Evolutionary conservation across 768 basidiomycete species (phyloP).

Genomic region (Naematelia aurantialba): DNA sequence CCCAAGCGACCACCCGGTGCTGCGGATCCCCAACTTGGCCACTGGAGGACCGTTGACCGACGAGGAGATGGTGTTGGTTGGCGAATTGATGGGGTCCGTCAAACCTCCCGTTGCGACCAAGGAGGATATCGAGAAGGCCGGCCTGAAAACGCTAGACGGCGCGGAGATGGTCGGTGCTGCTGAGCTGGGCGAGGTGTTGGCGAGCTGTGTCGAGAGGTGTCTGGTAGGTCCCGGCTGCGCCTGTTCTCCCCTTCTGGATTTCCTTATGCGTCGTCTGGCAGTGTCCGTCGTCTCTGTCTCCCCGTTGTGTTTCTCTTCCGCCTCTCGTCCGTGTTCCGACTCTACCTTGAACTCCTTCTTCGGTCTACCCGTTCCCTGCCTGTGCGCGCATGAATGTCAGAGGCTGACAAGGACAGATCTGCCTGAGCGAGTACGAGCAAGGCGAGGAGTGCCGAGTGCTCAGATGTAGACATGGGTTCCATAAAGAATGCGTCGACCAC

Average conservation of each 20-base stretch:
- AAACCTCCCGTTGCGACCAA: constrained; percentile 67
- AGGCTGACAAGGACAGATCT: constrained; percentile 55
- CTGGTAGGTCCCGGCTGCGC: constrained; percentile 55
- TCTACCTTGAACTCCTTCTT: constrained; percentile 58
- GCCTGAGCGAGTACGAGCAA: constrained; percentile 75
- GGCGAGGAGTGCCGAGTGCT: constrained; percentile 78
- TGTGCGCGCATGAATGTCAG: not conserved
- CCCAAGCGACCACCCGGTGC: constrained; percentile 80
- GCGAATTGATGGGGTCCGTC: constrained; percentile 41
- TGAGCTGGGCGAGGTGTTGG: constrained; percentile 62
- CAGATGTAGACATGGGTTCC: constrained; percentile 83
- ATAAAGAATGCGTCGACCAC: constrained; percentile 74
- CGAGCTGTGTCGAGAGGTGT: constrained; percentile 68
- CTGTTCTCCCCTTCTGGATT: not conserved
- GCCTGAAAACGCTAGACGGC: constrained; percentile 69
- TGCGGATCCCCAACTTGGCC: constrained; percentile 56
- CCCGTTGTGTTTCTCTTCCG: too few relatives aligned
- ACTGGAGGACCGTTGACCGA: constrained; percentile 45
- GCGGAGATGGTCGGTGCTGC: constrained; percentile 58
- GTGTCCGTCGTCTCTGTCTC: too few relatives aligned
- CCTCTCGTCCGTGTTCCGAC: constrained; percentile 2
- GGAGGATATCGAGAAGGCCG: constrained; percentile 79
- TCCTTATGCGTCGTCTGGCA: not conserved
- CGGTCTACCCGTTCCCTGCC: not conserved
- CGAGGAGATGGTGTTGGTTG: constrained; percentile 31